phyloP scores from a whole-genome alignment of 176 grass and related monocot species.

The Oryza rufipogon region DNA sequence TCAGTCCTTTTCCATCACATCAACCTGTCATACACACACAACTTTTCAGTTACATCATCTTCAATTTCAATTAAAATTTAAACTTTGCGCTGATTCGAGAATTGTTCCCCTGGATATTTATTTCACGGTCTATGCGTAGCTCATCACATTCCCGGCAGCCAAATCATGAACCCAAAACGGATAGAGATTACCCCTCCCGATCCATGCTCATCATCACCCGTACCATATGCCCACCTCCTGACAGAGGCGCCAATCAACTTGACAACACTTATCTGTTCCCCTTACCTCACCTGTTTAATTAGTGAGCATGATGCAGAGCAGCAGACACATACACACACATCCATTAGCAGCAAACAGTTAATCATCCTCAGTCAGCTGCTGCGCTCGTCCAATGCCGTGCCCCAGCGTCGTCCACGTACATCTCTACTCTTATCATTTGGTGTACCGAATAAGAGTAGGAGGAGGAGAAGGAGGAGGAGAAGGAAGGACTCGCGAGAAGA shows the following conservation, averaged over 20 bases:
- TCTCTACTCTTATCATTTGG: slow-evolving; percentile 16
- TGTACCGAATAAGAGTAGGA: slow-evolving; percentile 20
- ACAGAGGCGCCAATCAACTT: background rate
- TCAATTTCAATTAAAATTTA: too few species aligned
- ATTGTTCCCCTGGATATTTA: background rate
- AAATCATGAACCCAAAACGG: background rate
- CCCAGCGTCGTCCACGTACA: slow-evolving; percentile 27
- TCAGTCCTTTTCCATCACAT: too few species aligned
- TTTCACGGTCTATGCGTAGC: background rate
- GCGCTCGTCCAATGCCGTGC: slow-evolving; percentile 21
- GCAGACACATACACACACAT: background rate
- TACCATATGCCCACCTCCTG: background rate
- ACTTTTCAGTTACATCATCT: too few species aligned
- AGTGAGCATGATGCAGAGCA: background rate
- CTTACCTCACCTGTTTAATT: too few species aligned
- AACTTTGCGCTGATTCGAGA: too few species aligned
- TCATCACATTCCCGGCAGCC: background rate
- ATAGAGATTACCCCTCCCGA: background rate
- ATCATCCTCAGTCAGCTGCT: background rate
- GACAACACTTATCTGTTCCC: background rate
- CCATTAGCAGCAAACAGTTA: background rate
- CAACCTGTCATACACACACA: too few species aligned
- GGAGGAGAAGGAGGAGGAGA: too few species aligned
- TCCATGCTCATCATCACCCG: background rate
- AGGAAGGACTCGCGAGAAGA: background rate